phyloP scores from a whole-genome alignment of 1,139 yeast genomes.

The Pichiaceae sp. region DNA sequence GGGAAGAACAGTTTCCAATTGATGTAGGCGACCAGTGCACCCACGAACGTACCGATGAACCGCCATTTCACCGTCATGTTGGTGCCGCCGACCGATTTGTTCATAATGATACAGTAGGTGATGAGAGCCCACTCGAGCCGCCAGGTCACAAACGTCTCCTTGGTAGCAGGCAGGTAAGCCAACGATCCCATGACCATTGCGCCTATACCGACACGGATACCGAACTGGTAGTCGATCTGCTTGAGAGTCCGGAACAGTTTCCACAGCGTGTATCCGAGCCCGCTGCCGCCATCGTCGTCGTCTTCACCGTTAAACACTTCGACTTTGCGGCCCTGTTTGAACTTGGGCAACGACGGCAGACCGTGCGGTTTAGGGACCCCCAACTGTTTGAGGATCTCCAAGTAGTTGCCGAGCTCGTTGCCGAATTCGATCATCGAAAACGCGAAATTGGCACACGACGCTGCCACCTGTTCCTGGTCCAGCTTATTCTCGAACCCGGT shows the following conservation, averaged over 20 bases:
- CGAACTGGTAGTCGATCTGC: conserved; percentile 68
- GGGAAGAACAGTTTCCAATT: conserved; percentile 56
- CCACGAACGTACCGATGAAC: conserved; percentile 65
- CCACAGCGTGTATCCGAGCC: conserved; percentile 29
- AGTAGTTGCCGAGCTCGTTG: conserved; percentile 42
- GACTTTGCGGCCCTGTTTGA: neutral
- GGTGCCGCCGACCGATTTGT: conserved; percentile 81
- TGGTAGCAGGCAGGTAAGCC: conserved; percentile 55
- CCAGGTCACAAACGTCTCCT: conserved; percentile 52
- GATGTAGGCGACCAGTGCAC: conserved; percentile 53
- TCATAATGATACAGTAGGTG: conserved; percentile 77
- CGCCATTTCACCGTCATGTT: conserved; percentile 73
- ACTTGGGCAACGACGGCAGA: neutral
- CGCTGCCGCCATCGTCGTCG: neutral
- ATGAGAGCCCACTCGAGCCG: conserved; percentile 82
- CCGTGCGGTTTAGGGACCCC: neutral
- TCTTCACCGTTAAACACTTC: neutral
- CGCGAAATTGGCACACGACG: conserved; percentile 77
- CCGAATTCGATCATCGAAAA: conserved; percentile 58
- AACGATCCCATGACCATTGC: conserved; percentile 58
- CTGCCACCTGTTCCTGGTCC: conserved; percentile 75
- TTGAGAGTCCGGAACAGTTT: conserved; percentile 34
- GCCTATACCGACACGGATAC: conserved; percentile 72
- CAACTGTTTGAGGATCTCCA: conserved; percentile 34
- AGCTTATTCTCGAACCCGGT: conserved; percentile 38